Evolutionary conservation across 805 yeast species (phyloP).

Genomic region (Myxozyma lipomycoides): DNA sequence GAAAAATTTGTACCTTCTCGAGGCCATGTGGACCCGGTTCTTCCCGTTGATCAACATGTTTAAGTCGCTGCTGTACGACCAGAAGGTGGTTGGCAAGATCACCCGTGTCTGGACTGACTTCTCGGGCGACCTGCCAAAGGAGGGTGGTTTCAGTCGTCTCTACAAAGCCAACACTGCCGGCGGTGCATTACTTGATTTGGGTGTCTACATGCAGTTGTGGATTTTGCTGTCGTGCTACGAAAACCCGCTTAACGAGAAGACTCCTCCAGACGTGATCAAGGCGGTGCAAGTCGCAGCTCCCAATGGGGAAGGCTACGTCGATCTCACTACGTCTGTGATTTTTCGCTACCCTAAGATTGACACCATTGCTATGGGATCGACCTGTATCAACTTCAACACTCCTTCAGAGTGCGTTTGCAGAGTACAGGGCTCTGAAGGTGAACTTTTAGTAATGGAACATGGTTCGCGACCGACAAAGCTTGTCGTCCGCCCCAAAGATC

Average conservation of each 20-base stretch:
- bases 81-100: slow-evolving; percentile 46
- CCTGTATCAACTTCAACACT: not conserved
- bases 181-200: slow-evolving; percentile 55
- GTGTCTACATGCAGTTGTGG: slow-evolving; percentile 51
- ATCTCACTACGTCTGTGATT: not conserved
- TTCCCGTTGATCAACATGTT: slow-evolving; percentile 45
- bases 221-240: slow-evolving; percentile 21
- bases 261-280: not conserved
- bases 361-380: not conserved
- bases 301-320: not conserved
- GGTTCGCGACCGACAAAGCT: not conserved
- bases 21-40: slow-evolving; percentile 44
- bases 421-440: not conserved
- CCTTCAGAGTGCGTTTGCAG: not conserved
- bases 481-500: not conserved
- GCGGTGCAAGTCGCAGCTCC: not conserved
- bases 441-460: not conserved
- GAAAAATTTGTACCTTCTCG: slow-evolving; percentile 49
- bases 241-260: not conserved
- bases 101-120: slow-evolving; percentile 37
- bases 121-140: slow-evolving; percentile 4
- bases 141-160: slow-evolving; percentile 39
- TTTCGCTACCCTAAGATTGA: not conserved
- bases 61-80: slow-evolving; percentile 40
- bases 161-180: slow-evolving; percentile 49